Evolutionary conservation across 2,329 filamentous ascomycete species (phyloP), one percentile per base, ranked within the genome.

Genomic region (Zasmidium citrigriseum): DNA sequence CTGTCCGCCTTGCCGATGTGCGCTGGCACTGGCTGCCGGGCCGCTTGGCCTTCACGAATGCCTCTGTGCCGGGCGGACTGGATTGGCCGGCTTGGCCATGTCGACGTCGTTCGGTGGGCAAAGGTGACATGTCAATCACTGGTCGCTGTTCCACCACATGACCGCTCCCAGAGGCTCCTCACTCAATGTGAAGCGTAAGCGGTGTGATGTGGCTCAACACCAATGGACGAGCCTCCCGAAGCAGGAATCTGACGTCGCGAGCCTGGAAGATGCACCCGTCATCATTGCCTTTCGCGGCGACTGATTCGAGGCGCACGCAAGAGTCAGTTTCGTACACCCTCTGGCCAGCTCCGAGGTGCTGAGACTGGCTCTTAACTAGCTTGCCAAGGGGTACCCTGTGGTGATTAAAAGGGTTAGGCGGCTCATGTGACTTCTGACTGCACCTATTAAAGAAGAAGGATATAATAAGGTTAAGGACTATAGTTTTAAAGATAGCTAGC

Each of bases 181-280:
- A 44, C 23, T 44, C 22, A 16, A 41, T 47, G 20, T 21, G 12
- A 54, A 54, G 34, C 34, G 34, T 41, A 41, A n/a, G 58, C 58
- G 58, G 58, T 60, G 54, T 57, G 58, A 57, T 51, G 49, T 50
- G 50, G 58, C 58, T 58, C 53, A 53, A 56, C 14, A 20, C 22
- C 34, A 56, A 51, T 50, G 47, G 27, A 24, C 16, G 12, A 41
- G 4, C 16, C 4, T 4, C 18, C 34, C 34, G 34, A 41, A 9
- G 34, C 34, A 41, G 34, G 34, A 41, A n/a, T 41, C 52, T 54
- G 52, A 54, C 52, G 52, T 54, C 52, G 52, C 52, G 20, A 50
- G 23, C 12, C 23, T 50, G 14, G 7, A n/a, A 20, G 1, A 23
- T 38, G 47, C 47, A 12, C 24, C 47, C 23, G 23, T 27, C 14